Evolutionary conservation across 2,329 filamentous ascomycete species (phyloP).

Genomic region (Ophiostoma triangulosporum): DNA sequence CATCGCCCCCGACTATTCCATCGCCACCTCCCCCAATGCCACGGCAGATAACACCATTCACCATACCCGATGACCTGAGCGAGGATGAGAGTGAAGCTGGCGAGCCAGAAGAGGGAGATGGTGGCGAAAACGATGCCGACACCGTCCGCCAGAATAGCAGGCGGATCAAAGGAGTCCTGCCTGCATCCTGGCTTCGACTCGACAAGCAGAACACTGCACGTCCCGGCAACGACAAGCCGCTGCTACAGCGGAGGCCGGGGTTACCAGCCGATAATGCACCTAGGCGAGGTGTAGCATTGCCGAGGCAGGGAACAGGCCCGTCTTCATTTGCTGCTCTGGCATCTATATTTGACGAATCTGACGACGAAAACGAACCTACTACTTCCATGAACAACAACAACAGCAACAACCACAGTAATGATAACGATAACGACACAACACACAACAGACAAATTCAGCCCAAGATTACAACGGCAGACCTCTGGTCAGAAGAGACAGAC

Average conservation of each 20-base stretch:
- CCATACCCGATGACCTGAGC: neutral
- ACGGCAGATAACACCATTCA: neutral
- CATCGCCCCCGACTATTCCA: neutral
- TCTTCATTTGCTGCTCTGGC: constrained; percentile 16
- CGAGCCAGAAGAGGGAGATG: constrained; percentile 4
- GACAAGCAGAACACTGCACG: constrained; percentile 32
- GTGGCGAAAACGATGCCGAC: constrained; percentile 26
- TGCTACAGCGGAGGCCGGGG: constrained; percentile 16
- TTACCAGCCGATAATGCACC: constrained; percentile 24
- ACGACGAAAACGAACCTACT: constrained; percentile 10
- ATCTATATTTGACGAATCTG: constrained; percentile 33
- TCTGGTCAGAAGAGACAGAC: neutral
- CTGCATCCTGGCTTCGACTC: constrained; percentile 53
- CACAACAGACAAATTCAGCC: neutral
- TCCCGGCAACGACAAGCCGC: neutral
- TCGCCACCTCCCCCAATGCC: neutral
- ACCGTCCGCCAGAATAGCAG: constrained; percentile 26
- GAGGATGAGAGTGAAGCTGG: constrained; percentile 2
- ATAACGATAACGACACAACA: constrained; percentile 17
- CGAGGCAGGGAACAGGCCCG: constrained; percentile 21
- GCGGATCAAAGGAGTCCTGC: constrained; percentile 46
- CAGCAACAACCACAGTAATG: neutral
- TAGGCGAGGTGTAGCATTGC: constrained; percentile 37
- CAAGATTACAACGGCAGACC: neutral
- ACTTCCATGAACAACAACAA: neutral